phyloP scores from a whole-genome alignment of 1,284 basidiomycete species.

The Cryptococcus sp. region DNA sequence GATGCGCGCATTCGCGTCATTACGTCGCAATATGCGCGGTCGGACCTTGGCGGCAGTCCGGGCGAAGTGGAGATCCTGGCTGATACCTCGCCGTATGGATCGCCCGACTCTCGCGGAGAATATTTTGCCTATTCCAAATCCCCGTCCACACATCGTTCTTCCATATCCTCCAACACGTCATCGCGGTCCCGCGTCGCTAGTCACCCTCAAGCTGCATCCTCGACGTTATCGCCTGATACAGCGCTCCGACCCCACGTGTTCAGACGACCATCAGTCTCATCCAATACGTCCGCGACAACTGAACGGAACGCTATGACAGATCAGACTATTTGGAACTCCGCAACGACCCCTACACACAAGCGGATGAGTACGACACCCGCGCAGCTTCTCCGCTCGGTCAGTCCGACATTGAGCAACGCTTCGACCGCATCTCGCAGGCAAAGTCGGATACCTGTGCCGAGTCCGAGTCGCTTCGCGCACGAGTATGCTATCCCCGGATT shows the following conservation, averaged over 20 bases:
- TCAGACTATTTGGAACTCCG: constrained; percentile 37
- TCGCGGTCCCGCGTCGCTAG: constrained; percentile 9
- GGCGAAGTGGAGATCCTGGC: constrained; percentile 31
- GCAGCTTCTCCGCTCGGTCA: constrained; percentile 11
- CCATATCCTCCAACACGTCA: constrained; percentile 22
- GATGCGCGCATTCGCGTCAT: constrained; percentile 33
- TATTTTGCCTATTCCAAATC: constrained; percentile 13
- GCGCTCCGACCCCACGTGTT: constrained; percentile 6
- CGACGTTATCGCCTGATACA: constrained; percentile 10
- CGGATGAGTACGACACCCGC: constrained; percentile 10
- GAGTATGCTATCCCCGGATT: constrained; percentile 8
- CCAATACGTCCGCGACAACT: constrained; percentile 13
- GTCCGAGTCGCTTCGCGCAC: constrained; percentile 7
- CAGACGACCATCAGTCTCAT: constrained; percentile 15
- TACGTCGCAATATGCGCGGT: constrained; percentile 19
- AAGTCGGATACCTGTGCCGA: constrained; percentile 23
- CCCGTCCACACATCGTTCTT: constrained; percentile 16
- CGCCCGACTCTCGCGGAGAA: constrained; percentile 7
- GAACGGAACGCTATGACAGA: constrained; percentile 12
- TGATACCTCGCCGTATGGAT: constrained; percentile 17
- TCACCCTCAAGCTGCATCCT: constrained; percentile 1
- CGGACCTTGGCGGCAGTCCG: neutral
- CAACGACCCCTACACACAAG: constrained; percentile 21
- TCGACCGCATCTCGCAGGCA: constrained; percentile 12
- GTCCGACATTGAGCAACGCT: constrained; percentile 28